phyloP scores from a whole-genome alignment of 2,329 filamentous ascomycete genomes.

The Aspergillus neotritici region DNA sequence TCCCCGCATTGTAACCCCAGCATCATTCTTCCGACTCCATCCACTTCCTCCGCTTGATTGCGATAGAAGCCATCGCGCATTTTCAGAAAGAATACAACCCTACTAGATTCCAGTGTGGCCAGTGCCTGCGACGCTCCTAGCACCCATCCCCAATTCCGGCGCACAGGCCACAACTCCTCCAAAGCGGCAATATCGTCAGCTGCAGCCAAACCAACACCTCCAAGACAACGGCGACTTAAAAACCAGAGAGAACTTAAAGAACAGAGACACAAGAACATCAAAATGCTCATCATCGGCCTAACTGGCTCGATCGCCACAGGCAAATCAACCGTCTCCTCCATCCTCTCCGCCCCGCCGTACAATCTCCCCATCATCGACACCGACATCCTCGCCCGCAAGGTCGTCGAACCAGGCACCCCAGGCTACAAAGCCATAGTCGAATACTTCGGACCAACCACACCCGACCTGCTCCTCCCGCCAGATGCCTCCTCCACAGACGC shows the following conservation, averaged over 20 bases:
- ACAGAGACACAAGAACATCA: not conserved
- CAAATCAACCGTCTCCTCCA: constrained; percentile 87
- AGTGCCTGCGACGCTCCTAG: not conserved
- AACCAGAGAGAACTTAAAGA: not conserved
- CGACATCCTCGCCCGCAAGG: constrained; percentile 83
- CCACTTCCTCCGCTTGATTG: not conserved
- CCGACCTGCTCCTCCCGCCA: constrained; percentile 68
- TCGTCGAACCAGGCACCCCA: constrained; percentile 83
- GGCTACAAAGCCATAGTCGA: constrained; percentile 78
- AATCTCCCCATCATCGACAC: constrained; percentile 88
- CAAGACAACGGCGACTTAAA: not conserved
- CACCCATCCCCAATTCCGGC: not conserved
- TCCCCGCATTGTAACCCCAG: constrained; percentile 18
- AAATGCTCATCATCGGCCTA: constrained; percentile 89
- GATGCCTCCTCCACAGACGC: constrained; percentile 35
- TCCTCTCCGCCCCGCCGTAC: constrained; percentile 76
- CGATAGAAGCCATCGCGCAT: not conserved
- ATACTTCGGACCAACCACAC: constrained; percentile 75
- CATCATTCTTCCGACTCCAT: constrained; percentile 1
- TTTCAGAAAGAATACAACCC: not conserved
- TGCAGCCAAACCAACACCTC: not conserved
- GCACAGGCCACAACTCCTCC: too few relatives aligned
- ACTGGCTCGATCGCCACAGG: constrained; percentile 97
- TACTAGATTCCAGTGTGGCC: not conserved
- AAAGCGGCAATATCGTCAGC: not conserved